A percentile compares a stretch with the other conserved stretches of the same genome.
These are phyloP conservation scores for Candida cerambycidarum DNA, from an alignment of 805 yeast species.

Conservation along the genomic window DNA sequence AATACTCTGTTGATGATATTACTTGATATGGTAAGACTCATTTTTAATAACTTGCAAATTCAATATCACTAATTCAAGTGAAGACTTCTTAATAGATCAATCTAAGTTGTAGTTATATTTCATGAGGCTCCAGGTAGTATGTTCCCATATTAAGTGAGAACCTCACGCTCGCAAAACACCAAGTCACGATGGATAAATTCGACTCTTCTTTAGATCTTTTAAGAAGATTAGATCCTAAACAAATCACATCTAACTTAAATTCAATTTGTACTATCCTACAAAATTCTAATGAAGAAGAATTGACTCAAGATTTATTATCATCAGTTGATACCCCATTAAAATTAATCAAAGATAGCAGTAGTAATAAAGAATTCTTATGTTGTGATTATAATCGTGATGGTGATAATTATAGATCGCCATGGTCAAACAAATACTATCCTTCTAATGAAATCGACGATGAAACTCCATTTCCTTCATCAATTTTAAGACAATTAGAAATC, in stretches of 20 bases:
- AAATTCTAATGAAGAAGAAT: slow-evolving; percentile 27
- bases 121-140: too few relatives aligned
- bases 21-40: too few relatives aligned
- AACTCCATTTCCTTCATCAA: slow-evolving; percentile 70
- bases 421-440: slow-evolving; percentile 75
- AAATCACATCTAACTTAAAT: slow-evolving; percentile 31
- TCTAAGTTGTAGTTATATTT: too few relatives aligned
- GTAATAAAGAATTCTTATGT: slow-evolving; percentile 70
- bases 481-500: slow-evolving; percentile 70
- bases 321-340: slow-evolving; percentile 84
- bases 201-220: slow-evolving; percentile 42
- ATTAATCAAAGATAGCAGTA: slow-evolving; percentile 46
- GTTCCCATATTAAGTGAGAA: too few relatives aligned
- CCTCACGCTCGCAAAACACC: background rate
- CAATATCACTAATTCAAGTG: too few relatives aligned
- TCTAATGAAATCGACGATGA: slow-evolving; percentile 53
- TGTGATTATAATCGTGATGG: slow-evolving; percentile 97
- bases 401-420: slow-evolving; percentile 88
- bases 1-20: too few relatives aligned
- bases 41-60: too few relatives aligned
- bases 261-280: slow-evolving; percentile 43
- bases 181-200: slow-evolving; percentile 29
- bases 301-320: slow-evolving; percentile 85
- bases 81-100: too few relatives aligned
- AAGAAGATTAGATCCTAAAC: slow-evolving; percentile 42